phyloP scores from a whole-genome alignment of 352 stramenopile species.

The Phytophthora crassamura region DNA sequence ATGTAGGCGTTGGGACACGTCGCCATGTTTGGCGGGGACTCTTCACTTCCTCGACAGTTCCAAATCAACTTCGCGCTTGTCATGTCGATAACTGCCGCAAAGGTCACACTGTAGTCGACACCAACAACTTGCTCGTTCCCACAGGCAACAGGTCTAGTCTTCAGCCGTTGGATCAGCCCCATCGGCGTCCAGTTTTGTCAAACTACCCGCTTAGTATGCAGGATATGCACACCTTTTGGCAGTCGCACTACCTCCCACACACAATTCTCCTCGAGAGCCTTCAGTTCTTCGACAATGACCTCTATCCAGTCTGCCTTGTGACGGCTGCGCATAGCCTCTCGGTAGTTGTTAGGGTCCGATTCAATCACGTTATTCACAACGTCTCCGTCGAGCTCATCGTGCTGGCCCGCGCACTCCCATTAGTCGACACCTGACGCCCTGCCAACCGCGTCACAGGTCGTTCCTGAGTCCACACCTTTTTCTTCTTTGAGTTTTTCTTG shows the following conservation, averaged over 20 bases:
- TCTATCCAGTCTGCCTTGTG: not conserved
- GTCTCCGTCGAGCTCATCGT: not conserved
- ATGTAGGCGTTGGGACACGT: conserved; percentile 42
- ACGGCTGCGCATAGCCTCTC: conserved; percentile 5
- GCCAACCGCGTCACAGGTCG: not conserved
- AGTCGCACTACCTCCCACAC: not conserved
- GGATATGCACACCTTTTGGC: not conserved
- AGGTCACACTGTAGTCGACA: conserved; percentile 24
- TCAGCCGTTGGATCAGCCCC: conserved; percentile 24
- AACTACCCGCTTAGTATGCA: conserved; percentile 36
- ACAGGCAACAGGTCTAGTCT: conserved; percentile 27
- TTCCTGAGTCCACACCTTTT: not conserved
- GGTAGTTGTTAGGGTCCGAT: conserved; percentile 14
- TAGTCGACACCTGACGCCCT: not conserved
- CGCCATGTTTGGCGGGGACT: conserved; percentile 26
- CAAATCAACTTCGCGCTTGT: conserved; percentile 30
- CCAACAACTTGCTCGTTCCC: conserved; percentile 26
- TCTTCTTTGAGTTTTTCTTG: conserved; percentile 3
- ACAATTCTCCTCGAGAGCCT: conserved; percentile 15
- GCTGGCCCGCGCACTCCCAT: not conserved
- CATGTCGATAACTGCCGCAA: conserved; percentile 36
- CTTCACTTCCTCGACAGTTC: conserved; percentile 3
- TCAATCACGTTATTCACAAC: not conserved
- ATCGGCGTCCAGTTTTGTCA: conserved; percentile 25
- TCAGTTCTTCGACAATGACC: conserved; percentile 4